Evolutionary conservation across 345 rosid genomes (phyloP).

Genomic region (Camelina laxa): DNA sequence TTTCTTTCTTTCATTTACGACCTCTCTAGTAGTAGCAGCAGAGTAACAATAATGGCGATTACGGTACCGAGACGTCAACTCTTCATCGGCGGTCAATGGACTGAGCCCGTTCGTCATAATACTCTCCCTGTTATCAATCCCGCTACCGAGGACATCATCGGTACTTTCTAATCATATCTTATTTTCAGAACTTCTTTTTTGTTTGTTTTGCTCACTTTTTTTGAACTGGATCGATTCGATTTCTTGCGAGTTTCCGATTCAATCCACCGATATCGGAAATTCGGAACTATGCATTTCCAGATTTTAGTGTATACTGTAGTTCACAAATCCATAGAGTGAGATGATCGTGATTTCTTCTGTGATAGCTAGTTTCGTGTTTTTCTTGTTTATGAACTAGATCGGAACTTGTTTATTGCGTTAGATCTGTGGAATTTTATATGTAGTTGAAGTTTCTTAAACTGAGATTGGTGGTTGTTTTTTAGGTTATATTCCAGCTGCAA

Average conservation of each 20-base stretch:
- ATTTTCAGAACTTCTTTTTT: not conserved
- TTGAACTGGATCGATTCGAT: constrained; percentile 1
- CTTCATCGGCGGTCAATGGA: constrained; percentile 90
- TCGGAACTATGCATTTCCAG: not conserved
- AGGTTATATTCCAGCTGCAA: constrained; percentile 97
- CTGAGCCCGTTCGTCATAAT: constrained; percentile 64
- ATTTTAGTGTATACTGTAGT: not conserved
- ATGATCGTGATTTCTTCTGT: not conserved
- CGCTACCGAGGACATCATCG: constrained; percentile 75
- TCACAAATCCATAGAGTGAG: not conserved
- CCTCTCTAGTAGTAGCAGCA: not conserved
- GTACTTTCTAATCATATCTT: constrained; percentile 41
- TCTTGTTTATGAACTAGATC: not conserved
- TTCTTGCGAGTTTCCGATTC: constrained; percentile 11
- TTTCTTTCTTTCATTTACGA: not conserved
- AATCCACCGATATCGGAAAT: not conserved
- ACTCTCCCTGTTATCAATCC: constrained; percentile 83
- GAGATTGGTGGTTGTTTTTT: constrained; percentile 39
- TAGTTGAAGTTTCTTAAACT: constrained; percentile 4
- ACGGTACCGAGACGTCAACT: constrained; percentile 66
- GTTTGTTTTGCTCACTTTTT: constrained; percentile 14
- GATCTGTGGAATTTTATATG: constrained; percentile 17
- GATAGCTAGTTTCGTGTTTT: not conserved
- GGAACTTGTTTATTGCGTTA: not conserved
- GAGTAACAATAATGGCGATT: constrained; percentile 50